These are phyloP conservation scores for Fusarium citri DNA, from an alignment of 2,329 filamentous ascomycete genomes.

Conservation along the genomic window DNA sequence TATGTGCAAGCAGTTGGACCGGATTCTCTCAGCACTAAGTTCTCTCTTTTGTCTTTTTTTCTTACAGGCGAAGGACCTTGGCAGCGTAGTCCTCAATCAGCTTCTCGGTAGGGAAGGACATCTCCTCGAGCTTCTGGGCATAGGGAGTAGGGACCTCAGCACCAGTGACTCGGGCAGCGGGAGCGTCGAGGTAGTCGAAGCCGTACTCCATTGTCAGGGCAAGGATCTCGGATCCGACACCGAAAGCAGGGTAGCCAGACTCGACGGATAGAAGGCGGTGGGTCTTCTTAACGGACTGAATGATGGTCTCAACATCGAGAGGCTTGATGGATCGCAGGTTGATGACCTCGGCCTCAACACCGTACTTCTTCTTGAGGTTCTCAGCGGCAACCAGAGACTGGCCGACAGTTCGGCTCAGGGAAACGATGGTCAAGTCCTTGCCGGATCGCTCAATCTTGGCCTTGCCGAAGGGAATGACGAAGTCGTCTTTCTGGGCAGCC, in stretches of 20 bases:
- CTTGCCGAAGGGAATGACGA: constrained; percentile 97
- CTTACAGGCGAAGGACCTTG: constrained; percentile 84
- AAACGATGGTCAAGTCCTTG: constrained; percentile 96
- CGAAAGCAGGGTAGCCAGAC: constrained; percentile 95
- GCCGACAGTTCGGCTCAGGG: constrained; percentile 93
- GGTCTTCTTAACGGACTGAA: constrained; percentile 99
- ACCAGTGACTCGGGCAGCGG: constrained; percentile 92
- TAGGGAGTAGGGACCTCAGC: constrained; percentile 98
- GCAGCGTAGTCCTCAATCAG: constrained; percentile 89
- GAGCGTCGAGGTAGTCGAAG: constrained; percentile 96
- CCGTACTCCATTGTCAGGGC: constrained; percentile 97
- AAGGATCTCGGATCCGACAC: constrained; percentile 91
- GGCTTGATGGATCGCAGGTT: constrained; percentile 98
- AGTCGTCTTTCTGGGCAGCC: constrained; percentile 94
- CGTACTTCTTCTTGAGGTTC: constrained; percentile 94
- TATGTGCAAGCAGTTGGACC: constrained; percentile 26
- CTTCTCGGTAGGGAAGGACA: constrained; percentile 92
- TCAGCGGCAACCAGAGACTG: constrained; percentile 90
- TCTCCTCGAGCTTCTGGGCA: constrained; percentile 89
- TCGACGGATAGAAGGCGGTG: constrained; percentile 90
- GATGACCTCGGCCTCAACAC: constrained; percentile 94
- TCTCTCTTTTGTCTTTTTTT: constrained; percentile 48
- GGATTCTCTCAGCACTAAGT: constrained; percentile 25
- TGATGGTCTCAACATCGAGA: constrained; percentile 91
- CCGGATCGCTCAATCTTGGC: constrained; percentile 98